Base-by-base conservation (phyloP, 129 eudicot genomes). In the Lactuca saligna region DNA sequence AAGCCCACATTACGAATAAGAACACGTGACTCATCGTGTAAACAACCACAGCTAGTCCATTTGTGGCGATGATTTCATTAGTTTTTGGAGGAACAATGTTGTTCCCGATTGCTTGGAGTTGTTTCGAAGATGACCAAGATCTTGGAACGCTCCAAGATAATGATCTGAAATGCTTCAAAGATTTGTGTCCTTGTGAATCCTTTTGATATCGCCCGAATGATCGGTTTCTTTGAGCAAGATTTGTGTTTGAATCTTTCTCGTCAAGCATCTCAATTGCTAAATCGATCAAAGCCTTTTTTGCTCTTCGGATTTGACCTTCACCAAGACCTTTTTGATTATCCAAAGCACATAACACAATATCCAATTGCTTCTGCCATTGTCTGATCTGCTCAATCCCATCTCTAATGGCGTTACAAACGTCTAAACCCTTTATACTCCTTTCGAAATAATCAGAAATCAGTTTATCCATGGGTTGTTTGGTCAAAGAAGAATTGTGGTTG, bases 1-100 rank as follows among this genome's bases (percentile, higher is more conserved):
- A 82, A n/a, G 91, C 89, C 96, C 96, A 88, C 94, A 82, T 88
- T 17, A 86, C 88, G 55, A 91, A 84, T 53, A 77, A 66, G 14
- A 91, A 66, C 33, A 91, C 98, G 48, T 76, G 38, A 15, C 78
- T 88, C 96, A 91, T 88, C 0, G 86, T 88, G 61, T 80, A 91
- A 65, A 88, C 87, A 13, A 87, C 87, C 50, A 86, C 31, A 48
- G 61, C 57, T 4, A 76, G 70, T 41, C 80, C 80, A 7, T 78
- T 78, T 2, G 77, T 71, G 37, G 77, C 77, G 1, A 70, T 11
- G 20, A 71, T 78, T 4, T 91, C 98, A 61, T 76, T 83, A 9
- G 71, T 63, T 66, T 63, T 77, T 5, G 82, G 77, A 6, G 55
- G 61, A 3, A 63, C 46, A 56, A 78, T 46, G 56, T 48, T 77